A percentile compares a stretch with the other conserved stretches of the same genome.
These are phyloP conservation scores for Debaryomycetaceae sp. DNA, from an alignment of 1,139 yeast species.

Conservation along the genomic window DNA sequence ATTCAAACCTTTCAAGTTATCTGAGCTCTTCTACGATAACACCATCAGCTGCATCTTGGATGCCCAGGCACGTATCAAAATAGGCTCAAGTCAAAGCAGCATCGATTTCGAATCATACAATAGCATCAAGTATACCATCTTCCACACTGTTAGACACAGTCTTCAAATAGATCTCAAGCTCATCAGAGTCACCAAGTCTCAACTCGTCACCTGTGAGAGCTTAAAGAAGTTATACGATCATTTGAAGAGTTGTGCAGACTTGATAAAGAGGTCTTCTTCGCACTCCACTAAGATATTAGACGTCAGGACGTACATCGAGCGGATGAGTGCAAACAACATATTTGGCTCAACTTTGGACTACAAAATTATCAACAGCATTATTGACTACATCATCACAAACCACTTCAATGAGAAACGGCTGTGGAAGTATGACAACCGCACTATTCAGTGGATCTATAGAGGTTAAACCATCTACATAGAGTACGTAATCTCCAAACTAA, in stretches of 20 bases:
- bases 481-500: not conserved
- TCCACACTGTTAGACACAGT: slow-evolving; percentile 30
- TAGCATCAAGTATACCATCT: slow-evolving; percentile 14
- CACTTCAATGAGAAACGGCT: slow-evolving; percentile 13
- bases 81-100: slow-evolving; percentile 8
- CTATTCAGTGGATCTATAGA: slow-evolving; percentile 17
- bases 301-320: slow-evolving; percentile 11
- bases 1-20: slow-evolving; percentile 19
- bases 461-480: not conserved
- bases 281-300: slow-evolving; percentile 8
- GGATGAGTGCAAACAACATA: slow-evolving; percentile 5
- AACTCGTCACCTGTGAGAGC: slow-evolving; percentile 16
- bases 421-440: slow-evolving; percentile 24
- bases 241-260: slow-evolving; percentile 13
- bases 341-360: slow-evolving; percentile 15
- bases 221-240: slow-evolving; percentile 14
- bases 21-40: slow-evolving; percentile 22
- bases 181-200: slow-evolving; percentile 21
- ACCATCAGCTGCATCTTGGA: slow-evolving; percentile 21
- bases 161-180: slow-evolving; percentile 19
- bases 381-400: slow-evolving; percentile 20
- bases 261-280: slow-evolving; percentile 7
- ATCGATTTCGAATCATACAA: not conserved
- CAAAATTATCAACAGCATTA: slow-evolving; percentile 23
- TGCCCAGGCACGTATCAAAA: slow-evolving; percentile 15